A percentile compares a stretch with the other conserved stretches of the same genome.
Conservation (phyloP, 2,329 filamentous ascomycete genomes). For the Colletotrichum theobromicola region DNA sequence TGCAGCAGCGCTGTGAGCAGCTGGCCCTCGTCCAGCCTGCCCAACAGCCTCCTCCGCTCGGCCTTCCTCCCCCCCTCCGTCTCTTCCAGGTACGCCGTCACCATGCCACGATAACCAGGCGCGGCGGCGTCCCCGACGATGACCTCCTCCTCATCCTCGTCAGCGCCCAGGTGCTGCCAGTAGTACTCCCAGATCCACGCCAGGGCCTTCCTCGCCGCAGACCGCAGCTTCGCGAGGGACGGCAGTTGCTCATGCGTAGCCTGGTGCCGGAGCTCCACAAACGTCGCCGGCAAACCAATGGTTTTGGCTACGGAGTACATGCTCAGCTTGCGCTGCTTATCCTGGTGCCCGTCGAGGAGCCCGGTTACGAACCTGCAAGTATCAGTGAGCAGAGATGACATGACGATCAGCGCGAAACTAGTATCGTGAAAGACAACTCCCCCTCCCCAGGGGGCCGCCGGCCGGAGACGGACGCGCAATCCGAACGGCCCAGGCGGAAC, state of each 20-base stretch:
- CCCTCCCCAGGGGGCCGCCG: not conserved
- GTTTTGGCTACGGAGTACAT: constrained; percentile 76
- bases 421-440: not conserved
- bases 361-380: constrained; percentile 77
- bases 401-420: not conserved
- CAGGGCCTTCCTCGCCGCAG: constrained; percentile 72
- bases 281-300: constrained; percentile 74
- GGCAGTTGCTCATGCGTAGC: constrained; percentile 90
- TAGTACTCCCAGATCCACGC: constrained; percentile 91
- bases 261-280: constrained; percentile 89
- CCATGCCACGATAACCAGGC: constrained; percentile 34
- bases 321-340: constrained; percentile 69
- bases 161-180: constrained; percentile 64
- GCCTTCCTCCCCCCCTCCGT: constrained; percentile 31
- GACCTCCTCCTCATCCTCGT: not conserved
- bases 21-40: constrained; percentile 38
- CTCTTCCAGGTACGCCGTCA: constrained; percentile 44
- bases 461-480: not conserved
- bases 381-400: not conserved
- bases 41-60: constrained; percentile 34
- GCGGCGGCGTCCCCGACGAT: not conserved
- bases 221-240: constrained; percentile 73
- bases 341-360: constrained; percentile 75
- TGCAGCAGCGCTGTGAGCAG: constrained; percentile 43
- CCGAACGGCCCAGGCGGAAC: not conserved